Evolutionary conservation across 805 yeast species (phyloP).

Genomic region (Candida hungchunana): DNA sequence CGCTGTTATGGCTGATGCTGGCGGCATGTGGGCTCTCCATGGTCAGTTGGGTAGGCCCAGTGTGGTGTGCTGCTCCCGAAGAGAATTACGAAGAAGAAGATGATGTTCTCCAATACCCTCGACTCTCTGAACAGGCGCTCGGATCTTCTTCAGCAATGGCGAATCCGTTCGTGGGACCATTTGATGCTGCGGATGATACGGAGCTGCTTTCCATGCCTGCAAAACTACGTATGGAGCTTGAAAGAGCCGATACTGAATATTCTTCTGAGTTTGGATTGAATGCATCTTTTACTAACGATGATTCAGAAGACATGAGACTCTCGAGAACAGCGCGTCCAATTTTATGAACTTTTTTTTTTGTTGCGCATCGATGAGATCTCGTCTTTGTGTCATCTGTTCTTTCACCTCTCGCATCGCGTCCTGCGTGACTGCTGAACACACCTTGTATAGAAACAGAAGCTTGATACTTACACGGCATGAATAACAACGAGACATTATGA

Average conservation of each 20-base stretch:
- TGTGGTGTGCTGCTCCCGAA: constrained; percentile 52
- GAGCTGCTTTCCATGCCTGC: neutral
- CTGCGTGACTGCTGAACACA: too few relatives aligned
- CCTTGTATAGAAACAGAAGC: too few relatives aligned
- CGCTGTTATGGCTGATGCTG: constrained; percentile 37
- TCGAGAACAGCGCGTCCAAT: neutral
- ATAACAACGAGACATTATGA: too few relatives aligned
- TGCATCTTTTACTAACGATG: neutral
- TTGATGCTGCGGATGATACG: neutral
- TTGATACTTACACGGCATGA: too few relatives aligned
- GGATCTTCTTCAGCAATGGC: neutral
- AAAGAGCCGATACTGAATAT: neutral
- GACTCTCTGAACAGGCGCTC: too few relatives aligned
- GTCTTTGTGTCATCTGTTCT: neutral
- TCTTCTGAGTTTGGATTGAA: neutral
- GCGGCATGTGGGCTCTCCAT: constrained; percentile 18
- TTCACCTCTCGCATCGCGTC: too few relatives aligned
- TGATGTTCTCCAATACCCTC: neutral
- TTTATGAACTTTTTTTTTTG: too few relatives aligned
- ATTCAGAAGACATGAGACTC: neutral
- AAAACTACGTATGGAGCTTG: neutral
- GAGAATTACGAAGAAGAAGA: constrained; percentile 9
- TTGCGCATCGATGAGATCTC: too few relatives aligned
- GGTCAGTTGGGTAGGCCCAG: constrained; percentile 37
- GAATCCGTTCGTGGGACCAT: constrained; percentile 1